Percentiles rank a stretch among this genome's conserved stretches.
Conservation (phyloP, 495 filamentous ascomycete genomes). For the Annulohypoxylon nitens region DNA sequence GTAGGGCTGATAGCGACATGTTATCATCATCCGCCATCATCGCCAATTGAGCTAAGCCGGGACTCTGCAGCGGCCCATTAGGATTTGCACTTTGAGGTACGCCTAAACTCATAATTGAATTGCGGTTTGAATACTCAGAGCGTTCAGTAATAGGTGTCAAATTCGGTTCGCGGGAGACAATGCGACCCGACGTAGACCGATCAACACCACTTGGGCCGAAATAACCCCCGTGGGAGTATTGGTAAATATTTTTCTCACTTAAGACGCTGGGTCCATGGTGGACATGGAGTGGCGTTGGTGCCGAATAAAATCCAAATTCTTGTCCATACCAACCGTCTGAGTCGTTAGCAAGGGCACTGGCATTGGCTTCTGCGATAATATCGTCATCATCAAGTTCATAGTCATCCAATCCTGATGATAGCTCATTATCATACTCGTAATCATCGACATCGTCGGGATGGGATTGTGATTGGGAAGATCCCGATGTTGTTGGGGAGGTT, state of each 20-base stretch:
- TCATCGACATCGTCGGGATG: conserved; percentile 58
- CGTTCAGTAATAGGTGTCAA: conserved; percentile 96
- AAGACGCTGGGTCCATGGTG: conserved; percentile 50
- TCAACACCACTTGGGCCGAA: conserved; percentile 80
- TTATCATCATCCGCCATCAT: conserved; percentile 75
- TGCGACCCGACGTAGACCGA: conserved; percentile 75
- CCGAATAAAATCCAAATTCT: conserved; percentile 97
- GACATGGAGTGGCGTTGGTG: conserved; percentile 58
- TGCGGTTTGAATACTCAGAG: conserved; percentile 94
- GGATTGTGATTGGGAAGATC: conserved; percentile 43
- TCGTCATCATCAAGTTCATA: conserved; percentile 81
- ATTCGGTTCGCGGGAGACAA: conserved; percentile 85
- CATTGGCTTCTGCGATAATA: conserved; percentile 95
- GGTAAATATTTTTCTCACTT: conserved; percentile 58
- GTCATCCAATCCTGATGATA: conserved; percentile 66
- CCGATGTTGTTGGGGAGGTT: conserved; percentile 60
- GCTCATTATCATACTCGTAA: conserved; percentile 65
- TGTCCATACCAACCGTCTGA: conserved; percentile 94
- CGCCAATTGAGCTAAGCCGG: conserved; percentile 78
- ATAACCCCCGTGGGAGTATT: conserved; percentile 87
- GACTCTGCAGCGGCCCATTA: conserved; percentile 61
- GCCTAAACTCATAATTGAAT: conserved; percentile 82
- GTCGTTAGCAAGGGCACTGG: conserved; percentile 91
- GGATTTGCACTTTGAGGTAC: conserved; percentile 64
- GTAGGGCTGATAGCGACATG: conserved; percentile 76